These are phyloP conservation scores for Trichoderma cornu-damae DNA, from an alignment of 2,329 filamentous ascomycete genomes.

Conservation along the genomic window DNA sequence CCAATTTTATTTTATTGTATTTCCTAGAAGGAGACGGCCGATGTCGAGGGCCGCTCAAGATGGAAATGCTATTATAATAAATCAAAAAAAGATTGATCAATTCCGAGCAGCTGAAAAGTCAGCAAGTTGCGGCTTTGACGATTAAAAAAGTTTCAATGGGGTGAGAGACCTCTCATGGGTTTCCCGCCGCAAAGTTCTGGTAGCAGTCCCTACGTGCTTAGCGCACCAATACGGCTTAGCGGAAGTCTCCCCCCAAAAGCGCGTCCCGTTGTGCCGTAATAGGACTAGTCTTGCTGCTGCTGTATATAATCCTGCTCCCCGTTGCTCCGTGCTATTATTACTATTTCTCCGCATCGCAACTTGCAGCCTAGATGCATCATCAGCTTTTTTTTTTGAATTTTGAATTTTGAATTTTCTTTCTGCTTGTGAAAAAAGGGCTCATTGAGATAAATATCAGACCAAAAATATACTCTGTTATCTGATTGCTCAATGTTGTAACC, in stretches of 20 bases:
- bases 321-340: neutral
- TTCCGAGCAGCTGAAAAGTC: neutral
- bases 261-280: neutral
- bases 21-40: neutral
- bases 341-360: neutral
- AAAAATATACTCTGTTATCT: neutral
- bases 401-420: no score
- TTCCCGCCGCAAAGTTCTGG: slow-evolving; percentile 13
- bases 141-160: neutral
- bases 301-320: no score
- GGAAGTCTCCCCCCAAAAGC: neutral
- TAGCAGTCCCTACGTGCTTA: no score
- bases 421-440: neutral
- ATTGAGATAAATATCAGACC: neutral
- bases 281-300: slow-evolving; percentile 2
- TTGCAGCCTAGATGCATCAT: neutral
- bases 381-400: no score
- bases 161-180: neutral
- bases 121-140: neutral
- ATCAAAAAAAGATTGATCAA: neutral
- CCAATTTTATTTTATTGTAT: neutral
- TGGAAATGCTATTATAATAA: neutral
- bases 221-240: neutral
- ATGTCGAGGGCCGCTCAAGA: neutral
- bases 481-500: neutral